A percentile compares a stretch with the other conserved stretches of the same genome.
Evolutionary conservation across 768 basidiomycete genomes (phyloP).

Genomic region (Lactarius quietus): DNA sequence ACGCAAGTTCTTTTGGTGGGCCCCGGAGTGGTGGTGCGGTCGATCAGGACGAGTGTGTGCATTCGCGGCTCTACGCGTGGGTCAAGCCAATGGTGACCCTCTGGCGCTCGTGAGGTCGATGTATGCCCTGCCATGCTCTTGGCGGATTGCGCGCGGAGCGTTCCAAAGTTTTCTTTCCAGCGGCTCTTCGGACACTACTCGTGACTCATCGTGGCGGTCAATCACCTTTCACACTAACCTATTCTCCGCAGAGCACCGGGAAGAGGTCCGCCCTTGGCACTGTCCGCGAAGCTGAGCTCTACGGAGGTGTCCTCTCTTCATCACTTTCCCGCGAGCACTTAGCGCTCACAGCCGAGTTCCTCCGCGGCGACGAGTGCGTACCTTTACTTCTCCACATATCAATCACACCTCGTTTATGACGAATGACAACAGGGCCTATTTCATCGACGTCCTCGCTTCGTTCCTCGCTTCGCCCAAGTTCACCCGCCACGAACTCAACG

Average conservation of each 20-base stretch:
- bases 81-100: neutral
- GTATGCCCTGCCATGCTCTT: neutral
- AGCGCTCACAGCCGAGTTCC: slow-evolving; percentile 90
- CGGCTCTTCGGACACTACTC: neutral
- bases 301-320: slow-evolving; percentile 87
- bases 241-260: slow-evolving; percentile 64
- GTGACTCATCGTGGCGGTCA: neutral
- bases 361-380: slow-evolving; percentile 93
- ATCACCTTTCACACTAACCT: neutral
- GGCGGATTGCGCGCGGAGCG: neutral
- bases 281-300: slow-evolving; percentile 88
- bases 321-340: slow-evolving; percentile 86
- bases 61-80: neutral
- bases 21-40: neutral
- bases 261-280: slow-evolving; percentile 87
- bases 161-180: neutral
- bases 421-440: slow-evolving; percentile 68
- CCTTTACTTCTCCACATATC: neutral
- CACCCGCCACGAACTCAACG: slow-evolving; percentile 72
- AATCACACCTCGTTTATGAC: neutral
- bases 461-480: slow-evolving; percentile 80
- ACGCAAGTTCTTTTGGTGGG: neutral
- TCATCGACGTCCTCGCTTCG: slow-evolving; percentile 84
- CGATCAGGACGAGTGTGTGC: neutral
- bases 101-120: neutral